Evolutionary conservation across 2,329 filamentous ascomycete genomes (phyloP), one percentile per base, ranked within the genome.

Genomic region (Dryadomyces quercivorus): DNA sequence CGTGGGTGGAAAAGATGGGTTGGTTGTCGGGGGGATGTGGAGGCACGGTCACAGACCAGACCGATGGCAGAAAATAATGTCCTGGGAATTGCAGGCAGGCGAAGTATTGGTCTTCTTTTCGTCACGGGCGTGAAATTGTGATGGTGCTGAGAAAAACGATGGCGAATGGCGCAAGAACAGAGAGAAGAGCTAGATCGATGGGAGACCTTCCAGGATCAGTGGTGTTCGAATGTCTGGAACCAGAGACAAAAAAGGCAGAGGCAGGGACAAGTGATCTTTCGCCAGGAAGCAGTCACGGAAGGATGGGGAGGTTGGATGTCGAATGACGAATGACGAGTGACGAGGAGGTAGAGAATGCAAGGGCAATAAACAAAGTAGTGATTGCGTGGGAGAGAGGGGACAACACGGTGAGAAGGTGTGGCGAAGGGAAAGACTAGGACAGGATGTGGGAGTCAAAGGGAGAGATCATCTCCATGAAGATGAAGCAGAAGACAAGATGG

Each of bases 1-100:
- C 64, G 65, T 57, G 60, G 46, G 21, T 20, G 22, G 40, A 20
- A 40, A 34, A 36, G n/a, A 16, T 31, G 8, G 26, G 26, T 31
- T 31, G 26, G 26, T 31, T 31, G 26, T 31, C 12, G 15, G 40
- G 21, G 21, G 34, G 18, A 22, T 21, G 10, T 31, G 7, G 6
- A 50, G 12, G 21, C 26, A 50, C 53, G 50, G 46, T 54, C 45
- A 51, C 54, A 50, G 51, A 53, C 49, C 38, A n/a, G n/a, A n/a
- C n/a, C n/a, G n/a, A n/a, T n/a, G n/a, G n/a, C n/a, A n/a, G n/a
- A n/a, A n/a, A n/a, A n/a, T n/a, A n/a, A n/a, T n/a, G n/a, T n/a
- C n/a, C n/a, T n/a, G n/a, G 44, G 38, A 3, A 9, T 34, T 53
- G 34, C 52, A 43, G 26, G 42, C 21, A 40, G 21, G 15, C 4